Percentiles rank a stretch among this genome's conserved stretches.
Evolutionary conservation across 768 basidiomycete genomes (phyloP).

Genomic region (Auriculariales sp.): DNA sequence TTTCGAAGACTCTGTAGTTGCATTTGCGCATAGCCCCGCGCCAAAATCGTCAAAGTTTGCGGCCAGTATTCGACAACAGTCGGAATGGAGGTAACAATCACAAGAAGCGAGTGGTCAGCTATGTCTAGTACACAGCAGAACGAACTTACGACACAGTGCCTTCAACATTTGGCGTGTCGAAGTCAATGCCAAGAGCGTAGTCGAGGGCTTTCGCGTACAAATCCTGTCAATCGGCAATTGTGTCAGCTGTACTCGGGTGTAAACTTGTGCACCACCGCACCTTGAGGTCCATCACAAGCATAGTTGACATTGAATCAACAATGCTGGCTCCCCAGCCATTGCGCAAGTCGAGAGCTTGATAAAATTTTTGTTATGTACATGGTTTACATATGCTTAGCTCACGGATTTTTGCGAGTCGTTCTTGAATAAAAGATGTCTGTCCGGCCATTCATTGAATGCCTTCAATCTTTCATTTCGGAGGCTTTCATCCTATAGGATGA

Average conservation of each 20-base stretch:
- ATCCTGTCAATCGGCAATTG: constrained; percentile 19
- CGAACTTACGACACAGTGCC: no score
- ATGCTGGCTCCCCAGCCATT: constrained; percentile 46
- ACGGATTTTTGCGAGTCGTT: no score
- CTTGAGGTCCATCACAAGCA: constrained; percentile 52
- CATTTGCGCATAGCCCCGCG: no score
- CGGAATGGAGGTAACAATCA: no score
- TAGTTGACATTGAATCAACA: constrained; percentile 44
- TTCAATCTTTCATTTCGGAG: no score
- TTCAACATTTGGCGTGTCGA: constrained; percentile 33
- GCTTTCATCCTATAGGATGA: no score
- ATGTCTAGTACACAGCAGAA: neutral
- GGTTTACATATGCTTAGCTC: no score
- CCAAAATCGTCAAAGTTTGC: no score
- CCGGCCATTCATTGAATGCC: no score
- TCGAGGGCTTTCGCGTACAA: constrained; percentile 41
- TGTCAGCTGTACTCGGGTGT: neutral
- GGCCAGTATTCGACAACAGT: no score
- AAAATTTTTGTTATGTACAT: no score
- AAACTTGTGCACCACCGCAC: constrained; percentile 21
- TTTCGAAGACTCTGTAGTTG: constrained; percentile 45
- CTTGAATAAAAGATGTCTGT: no score
- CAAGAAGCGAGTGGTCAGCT: neutral
- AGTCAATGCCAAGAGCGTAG: constrained; percentile 39
- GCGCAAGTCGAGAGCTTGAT: constrained; percentile 19